A percentile compares a stretch with the other conserved stretches of the same genome.
Conservation (phyloP, 169 alveolate species). For the Eimeria praecox region DNA sequence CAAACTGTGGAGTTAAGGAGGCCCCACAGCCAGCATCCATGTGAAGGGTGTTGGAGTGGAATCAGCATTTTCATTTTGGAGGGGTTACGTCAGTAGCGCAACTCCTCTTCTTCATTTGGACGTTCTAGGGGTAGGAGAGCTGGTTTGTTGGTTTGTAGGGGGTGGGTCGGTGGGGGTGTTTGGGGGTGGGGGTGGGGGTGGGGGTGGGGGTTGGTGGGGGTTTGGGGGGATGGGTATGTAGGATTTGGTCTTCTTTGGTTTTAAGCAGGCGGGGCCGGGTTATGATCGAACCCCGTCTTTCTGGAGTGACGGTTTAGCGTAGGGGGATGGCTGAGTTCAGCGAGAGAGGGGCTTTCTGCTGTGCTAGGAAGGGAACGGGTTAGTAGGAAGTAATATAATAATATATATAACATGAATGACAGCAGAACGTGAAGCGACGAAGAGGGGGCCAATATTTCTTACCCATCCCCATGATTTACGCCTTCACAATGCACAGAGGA, state of each 20-base stretch:
- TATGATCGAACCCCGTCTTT: neutral
- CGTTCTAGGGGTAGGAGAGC: neutral
- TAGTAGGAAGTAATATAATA: neutral
- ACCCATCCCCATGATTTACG: constrained; percentile 21
- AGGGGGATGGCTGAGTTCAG: constrained; percentile 26
- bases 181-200: too few species aligned
- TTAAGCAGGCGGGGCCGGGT: constrained; percentile 10
- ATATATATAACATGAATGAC: neutral
- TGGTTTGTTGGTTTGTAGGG: constrained; percentile 4
- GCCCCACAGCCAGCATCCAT: constrained; percentile 22
- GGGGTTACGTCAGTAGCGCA: neutral
- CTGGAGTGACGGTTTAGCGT: neutral
- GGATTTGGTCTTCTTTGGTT: neutral
- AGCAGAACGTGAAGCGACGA: neutral
- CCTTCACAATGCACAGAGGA: constrained; percentile 47
- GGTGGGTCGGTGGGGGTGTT: too few species aligned
- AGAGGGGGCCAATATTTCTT: neutral
- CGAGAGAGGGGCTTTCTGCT: neutral
- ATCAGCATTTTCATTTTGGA: neutral
- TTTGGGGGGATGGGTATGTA: too few species aligned
- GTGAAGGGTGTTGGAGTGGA: constrained; percentile 18
- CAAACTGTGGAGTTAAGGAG: constrained; percentile 18
- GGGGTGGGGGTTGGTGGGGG: too few species aligned
- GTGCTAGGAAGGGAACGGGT: neutral
- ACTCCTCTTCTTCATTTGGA: neutral